These are phyloP conservation scores for Boletus fagicola DNA, from an alignment of 768 basidiomycete genomes.

Conservation along the genomic window DNA sequence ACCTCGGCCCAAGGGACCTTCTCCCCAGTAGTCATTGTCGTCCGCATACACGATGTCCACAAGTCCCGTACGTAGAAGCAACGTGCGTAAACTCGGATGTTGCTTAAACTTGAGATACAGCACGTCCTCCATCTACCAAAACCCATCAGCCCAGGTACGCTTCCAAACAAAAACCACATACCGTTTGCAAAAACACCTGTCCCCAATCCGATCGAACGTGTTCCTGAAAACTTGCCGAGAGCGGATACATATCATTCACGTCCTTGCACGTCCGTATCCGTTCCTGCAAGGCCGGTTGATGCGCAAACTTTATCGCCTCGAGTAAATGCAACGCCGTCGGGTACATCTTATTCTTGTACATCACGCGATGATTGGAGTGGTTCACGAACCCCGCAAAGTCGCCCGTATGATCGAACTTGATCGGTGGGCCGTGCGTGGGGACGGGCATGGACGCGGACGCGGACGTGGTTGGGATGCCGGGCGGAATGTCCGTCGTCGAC, in stretches of 20 bases:
- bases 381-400: conserved; percentile 55
- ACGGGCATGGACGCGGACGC: conserved; percentile 24
- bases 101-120: conserved; percentile 68
- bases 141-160: neutral
- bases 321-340: conserved; percentile 74
- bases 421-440: conserved; percentile 18
- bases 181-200: conserved; percentile 46
- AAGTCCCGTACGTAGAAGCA: conserved; percentile 54
- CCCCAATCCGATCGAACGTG: conserved; percentile 59
- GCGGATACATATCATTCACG: conserved; percentile 38
- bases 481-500: neutral
- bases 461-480: neutral
- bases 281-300: conserved; percentile 53
- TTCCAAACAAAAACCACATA: conserved; percentile 30
- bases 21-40: conserved; percentile 67
- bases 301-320: conserved; percentile 69
- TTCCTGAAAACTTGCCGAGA: conserved; percentile 34
- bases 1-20: conserved; percentile 48
- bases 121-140: conserved; percentile 62
- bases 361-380: conserved; percentile 61
- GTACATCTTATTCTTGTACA: conserved; percentile 53
- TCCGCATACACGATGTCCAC: conserved; percentile 54
- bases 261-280: conserved; percentile 46
- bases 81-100: conserved; percentile 53
- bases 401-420: conserved; percentile 44